phyloP scores from a whole-genome alignment of 768 basidiomycete genomes.

The Boletus sp. region DNA sequence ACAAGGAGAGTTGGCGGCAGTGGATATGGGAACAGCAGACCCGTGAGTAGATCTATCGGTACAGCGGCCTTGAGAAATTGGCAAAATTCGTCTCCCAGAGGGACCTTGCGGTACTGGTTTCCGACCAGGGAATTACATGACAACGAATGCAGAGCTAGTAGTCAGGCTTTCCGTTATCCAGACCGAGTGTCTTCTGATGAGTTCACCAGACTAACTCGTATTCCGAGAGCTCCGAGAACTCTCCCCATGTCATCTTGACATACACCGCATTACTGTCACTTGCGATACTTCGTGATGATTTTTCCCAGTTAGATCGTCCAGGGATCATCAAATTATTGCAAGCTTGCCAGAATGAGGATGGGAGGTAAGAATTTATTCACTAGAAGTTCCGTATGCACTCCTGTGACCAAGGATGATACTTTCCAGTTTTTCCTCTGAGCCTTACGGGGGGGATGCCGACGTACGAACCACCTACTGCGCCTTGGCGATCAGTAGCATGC shows the following conservation, averaged over 20 bases:
- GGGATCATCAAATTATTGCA: constrained; percentile 67
- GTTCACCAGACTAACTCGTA: constrained; percentile 33
- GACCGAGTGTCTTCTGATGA: constrained; percentile 4
- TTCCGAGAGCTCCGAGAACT: constrained; percentile 48
- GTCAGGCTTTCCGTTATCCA: constrained; percentile 1
- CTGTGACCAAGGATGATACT: constrained; percentile 1
- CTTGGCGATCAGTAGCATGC: constrained; percentile 74
- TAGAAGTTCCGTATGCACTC: constrained; percentile 10
- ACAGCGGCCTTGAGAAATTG: neutral
- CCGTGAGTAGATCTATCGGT: constrained; percentile 35
- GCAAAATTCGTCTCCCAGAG: constrained; percentile 32
- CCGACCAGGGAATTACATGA: constrained; percentile 72
- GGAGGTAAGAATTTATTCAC: constrained; percentile 53
- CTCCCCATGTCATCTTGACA: constrained; percentile 87
- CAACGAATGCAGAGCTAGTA: constrained; percentile 28
- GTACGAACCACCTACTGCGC: constrained; percentile 85
- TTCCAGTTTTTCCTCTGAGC: constrained; percentile 65
- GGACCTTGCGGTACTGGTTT: constrained; percentile 67
- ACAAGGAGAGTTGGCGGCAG: constrained; percentile 62
- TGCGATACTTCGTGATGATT: constrained; percentile 83
- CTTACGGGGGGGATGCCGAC: constrained; percentile 70
- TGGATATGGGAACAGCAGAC: constrained; percentile 93
- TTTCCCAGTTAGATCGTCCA: constrained; percentile 61
- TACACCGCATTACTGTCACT: constrained; percentile 87
- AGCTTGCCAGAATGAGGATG: constrained; percentile 73